These are phyloP conservation scores for Pezicula rhizophila DNA, from an alignment of 2,329 filamentous ascomycete genomes.

Conservation along the genomic window DNA sequence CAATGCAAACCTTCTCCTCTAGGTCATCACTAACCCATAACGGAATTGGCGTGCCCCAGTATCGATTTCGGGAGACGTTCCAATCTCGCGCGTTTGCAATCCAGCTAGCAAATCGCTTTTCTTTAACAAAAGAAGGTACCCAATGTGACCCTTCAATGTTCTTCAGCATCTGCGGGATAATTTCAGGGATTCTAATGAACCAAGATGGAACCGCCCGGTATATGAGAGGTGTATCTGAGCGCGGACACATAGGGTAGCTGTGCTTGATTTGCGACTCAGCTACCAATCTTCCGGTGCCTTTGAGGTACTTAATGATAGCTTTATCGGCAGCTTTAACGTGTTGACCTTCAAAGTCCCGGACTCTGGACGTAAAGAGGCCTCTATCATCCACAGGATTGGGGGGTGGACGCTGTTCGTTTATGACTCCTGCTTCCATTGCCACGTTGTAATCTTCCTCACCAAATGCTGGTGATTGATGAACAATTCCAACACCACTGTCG, in stretches of 20 bases:
- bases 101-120: constrained; percentile 87
- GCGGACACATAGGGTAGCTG: constrained; percentile 88
- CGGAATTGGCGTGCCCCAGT: constrained; percentile 91
- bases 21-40: constrained; percentile 88
- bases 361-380: constrained; percentile 70
- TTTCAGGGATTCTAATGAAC: constrained; percentile 84
- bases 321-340: constrained; percentile 92
- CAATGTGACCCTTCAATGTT: constrained; percentile 87
- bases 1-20: constrained; percentile 80
- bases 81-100: constrained; percentile 87
- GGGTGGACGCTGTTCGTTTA: constrained; percentile 70
- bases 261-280: constrained; percentile 85
- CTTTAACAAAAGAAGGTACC: constrained; percentile 87
- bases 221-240: constrained; percentile 92
- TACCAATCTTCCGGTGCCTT: constrained; percentile 67
- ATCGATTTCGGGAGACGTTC: constrained; percentile 90
- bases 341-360: constrained; percentile 76
- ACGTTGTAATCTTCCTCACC: constrained; percentile 95
- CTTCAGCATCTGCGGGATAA: constrained; percentile 82
- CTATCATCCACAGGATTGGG: constrained; percentile 86
- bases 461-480: constrained; percentile 89
- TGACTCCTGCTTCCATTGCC: constrained; percentile 68
- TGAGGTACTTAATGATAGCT: constrained; percentile 84
- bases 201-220: constrained; percentile 88
- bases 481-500: constrained; percentile 87